A percentile compares a stretch with the other conserved stretches of the same genome.
Evolutionary conservation across 768 basidiomycete species (phyloP).

Genomic region (Tremella fuciformis): DNA sequence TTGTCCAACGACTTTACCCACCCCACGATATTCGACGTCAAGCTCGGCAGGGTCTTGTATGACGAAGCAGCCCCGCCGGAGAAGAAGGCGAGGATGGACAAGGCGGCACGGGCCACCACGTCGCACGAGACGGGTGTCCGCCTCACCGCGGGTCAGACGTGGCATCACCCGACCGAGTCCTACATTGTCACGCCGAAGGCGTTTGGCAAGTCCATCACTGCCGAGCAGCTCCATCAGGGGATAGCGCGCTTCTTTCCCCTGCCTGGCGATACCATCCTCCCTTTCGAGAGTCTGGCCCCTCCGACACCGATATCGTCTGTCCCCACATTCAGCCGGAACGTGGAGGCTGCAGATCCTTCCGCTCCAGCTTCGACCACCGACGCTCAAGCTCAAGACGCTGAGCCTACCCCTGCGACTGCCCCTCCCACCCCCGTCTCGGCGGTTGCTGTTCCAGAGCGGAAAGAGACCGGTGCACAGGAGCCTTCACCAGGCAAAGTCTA

Average conservation of each 20-base stretch:
- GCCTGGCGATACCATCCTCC: conserved; percentile 21
- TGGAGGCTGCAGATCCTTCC: conserved; percentile 2
- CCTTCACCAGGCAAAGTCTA: not conserved
- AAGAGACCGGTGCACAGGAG: not conserved
- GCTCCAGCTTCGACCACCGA: not conserved
- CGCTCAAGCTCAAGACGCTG: not conserved
- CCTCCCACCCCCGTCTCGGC: conserved; percentile 12
- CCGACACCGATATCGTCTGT: conserved; percentile 3
- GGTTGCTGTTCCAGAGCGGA: not conserved
- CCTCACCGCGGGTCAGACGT: conserved; percentile 89
- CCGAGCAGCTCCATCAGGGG: conserved; percentile 69
- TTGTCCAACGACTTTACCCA: conserved; percentile 67
- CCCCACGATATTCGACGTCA: conserved; percentile 87
- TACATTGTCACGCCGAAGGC: conserved; percentile 61
- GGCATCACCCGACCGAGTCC: conserved; percentile 61
- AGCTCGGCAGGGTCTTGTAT: conserved; percentile 86
- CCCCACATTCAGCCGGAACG: no score
- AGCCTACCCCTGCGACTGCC: not conserved
- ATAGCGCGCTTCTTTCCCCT: conserved; percentile 74
- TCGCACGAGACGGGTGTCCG: conserved; percentile 71
- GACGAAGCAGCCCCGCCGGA: conserved; percentile 64
- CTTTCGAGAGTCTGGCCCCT: conserved; percentile 18
- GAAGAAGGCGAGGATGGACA: conserved; percentile 75
- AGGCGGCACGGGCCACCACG: conserved; percentile 68
- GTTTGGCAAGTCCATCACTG: conserved; percentile 74